Base-by-base conservation (phyloP, 1,139 yeast genomes). In the Yamadazyma triangularis region DNA sequence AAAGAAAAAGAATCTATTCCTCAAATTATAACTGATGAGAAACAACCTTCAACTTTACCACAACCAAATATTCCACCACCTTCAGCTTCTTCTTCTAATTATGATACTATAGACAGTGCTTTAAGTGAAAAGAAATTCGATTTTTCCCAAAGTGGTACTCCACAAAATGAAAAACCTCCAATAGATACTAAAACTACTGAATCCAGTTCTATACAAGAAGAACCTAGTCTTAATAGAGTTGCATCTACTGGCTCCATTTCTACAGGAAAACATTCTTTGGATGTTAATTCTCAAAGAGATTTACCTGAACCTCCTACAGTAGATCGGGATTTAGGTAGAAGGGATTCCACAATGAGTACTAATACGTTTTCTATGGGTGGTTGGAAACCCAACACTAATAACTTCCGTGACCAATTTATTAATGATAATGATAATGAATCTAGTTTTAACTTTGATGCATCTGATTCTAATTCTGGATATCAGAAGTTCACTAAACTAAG, bases 321-420 rank as follows among this genome's bases (percentile, higher is more conserved):
- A 2, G 42, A 42, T 14, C 31, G 34, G 20, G 45, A 40, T 27
- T 23, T 41, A 10, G 22, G 15, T 5, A 51, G 71, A 38, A 46
- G 70, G 36, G 57, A 45, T 9, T 64, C 72, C 1, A 58, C 68
- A 4, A 52, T 56, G 53, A 63, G 69, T 35, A 56, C 59, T 3
- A 53, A 48, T 23, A 57, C 74, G 20, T 49, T 71, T 44, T 68
- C 60, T 36, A 59, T 73, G 60, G 79, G 78, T 2, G 57, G 56
- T 13, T 73, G 79, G 79, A 61, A 64, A 36, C 79, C 79, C 4
- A 65, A 71, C 39, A 71, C 78, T 8, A 63, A 58, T 26, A 60
- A 57, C 31, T 72, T 52, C 48, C 58, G 79, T 31, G 77, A 71
- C 39, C 70, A 67, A 34, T 73, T 73, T 36, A 71, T 73, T 24